These are phyloP conservation scores for Penicillium oxalicum DNA, from an alignment of 2,329 filamentous ascomycete species.

Conservation along the genomic window DNA sequence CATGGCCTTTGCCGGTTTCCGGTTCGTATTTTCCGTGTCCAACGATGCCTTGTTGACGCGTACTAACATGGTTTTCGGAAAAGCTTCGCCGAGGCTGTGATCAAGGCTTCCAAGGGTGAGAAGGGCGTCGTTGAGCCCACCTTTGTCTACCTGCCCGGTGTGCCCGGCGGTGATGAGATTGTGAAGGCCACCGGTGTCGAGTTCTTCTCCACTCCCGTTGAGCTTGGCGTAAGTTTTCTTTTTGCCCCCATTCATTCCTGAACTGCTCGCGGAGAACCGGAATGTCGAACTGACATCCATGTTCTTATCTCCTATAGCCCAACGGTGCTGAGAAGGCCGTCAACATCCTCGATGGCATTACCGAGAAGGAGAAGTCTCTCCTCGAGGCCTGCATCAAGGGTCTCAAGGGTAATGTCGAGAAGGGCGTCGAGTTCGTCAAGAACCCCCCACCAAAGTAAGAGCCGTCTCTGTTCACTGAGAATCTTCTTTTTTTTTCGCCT, in stretches of 20 bases:
- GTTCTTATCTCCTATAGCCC: conserved; percentile 47
- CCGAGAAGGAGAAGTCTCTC: conserved; percentile 83
- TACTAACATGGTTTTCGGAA: conserved; percentile 12
- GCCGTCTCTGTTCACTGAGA: no score
- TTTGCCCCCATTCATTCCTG: conserved; percentile 2
- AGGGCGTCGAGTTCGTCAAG: conserved; percentile 85
- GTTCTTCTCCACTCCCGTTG: conserved; percentile 93
- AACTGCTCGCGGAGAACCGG: not conserved
- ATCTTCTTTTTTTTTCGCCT: conserved; percentile 28
- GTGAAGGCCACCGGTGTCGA: conserved; percentile 77
- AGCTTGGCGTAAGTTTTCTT: conserved; percentile 73
- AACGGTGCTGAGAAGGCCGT: conserved; percentile 79
- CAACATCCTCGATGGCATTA: conserved; percentile 71
- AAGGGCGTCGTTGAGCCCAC: conserved; percentile 91
- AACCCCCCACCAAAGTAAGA: conserved; percentile 83
- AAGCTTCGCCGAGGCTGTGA: conserved; percentile 89
- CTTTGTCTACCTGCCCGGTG: conserved; percentile 89
- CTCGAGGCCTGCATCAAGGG: conserved; percentile 69
- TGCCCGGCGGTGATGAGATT: conserved; percentile 80
- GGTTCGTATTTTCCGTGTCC: conserved; percentile 47
- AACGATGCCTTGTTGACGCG: conserved; percentile 8
- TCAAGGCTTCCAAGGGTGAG: conserved; percentile 82
- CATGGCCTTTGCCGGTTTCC: conserved; percentile 93
- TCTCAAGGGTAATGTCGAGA: conserved; percentile 86
- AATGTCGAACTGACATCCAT: conserved; percentile 21